Percentiles rank a stretch among this genome's conserved stretches.
Conservation (phyloP, 768 basidiomycete genomes). For the Suillus weaverae region DNA sequence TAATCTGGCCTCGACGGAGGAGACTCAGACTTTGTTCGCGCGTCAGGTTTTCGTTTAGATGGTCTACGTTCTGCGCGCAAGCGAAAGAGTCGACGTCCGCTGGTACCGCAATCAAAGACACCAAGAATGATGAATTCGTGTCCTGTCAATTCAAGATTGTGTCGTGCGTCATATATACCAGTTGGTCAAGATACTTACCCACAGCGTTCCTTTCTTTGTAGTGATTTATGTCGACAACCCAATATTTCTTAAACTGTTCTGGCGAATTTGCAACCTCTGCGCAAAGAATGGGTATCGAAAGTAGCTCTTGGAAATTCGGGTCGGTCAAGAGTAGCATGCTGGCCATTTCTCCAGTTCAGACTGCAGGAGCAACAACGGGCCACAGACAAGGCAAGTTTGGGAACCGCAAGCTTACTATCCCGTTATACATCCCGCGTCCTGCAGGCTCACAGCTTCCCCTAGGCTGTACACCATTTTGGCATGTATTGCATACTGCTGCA, state of each 20-base stretch:
- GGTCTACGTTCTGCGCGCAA: constrained; percentile 8
- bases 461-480: not conserved
- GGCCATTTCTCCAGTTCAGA: not conserved
- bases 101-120: constrained; percentile 1
- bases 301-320: not conserved
- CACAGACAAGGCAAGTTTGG: not conserved
- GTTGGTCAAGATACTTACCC: constrained; percentile 2
- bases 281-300: not conserved
- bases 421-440: not conserved
- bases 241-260: constrained; percentile 1
- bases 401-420: not conserved
- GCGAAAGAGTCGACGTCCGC: not conserved
- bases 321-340: not conserved
- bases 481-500: not conserved
- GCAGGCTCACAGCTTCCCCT: not conserved
- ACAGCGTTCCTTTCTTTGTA: constrained; percentile 5
- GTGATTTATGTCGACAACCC: constrained; percentile 5
- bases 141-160: constrained; percentile 2
- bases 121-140: constrained; percentile 10
- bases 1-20: not conserved
- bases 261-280: not conserved
- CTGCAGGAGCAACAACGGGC: not conserved
- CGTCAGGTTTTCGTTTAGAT: constrained; percentile 3
- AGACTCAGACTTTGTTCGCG: not conserved
- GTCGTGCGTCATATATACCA: not conserved